Evolutionary conservation across 352 stramenopile genomes (phyloP), one percentile per base, ranked within the genome.

Genomic region (Phytophthora brassicae): DNA sequence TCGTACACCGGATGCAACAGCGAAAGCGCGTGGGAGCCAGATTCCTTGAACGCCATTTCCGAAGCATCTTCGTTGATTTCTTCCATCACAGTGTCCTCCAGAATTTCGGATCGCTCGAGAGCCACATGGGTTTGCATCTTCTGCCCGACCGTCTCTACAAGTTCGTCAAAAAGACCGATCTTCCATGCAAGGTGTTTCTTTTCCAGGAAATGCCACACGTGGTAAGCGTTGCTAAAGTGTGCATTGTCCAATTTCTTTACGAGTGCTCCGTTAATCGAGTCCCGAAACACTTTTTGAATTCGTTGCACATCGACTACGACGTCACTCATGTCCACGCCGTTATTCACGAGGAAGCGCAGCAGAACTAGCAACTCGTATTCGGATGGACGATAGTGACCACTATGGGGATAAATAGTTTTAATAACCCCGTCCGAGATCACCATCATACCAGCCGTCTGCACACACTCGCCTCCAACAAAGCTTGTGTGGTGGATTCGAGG

Each of bases 401-500:
- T 98, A 79, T 99, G 96, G n/a, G 96, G 96, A 82, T 98, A 98
- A 63, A 99, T 90, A 75, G 84, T 86, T 53, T 89, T 88, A 69
- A 99, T 90, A 50, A 89, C 77, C 20, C 96, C 96, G 47, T 97
- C 53, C 17, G 79, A 77, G 62, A 98, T 88, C 45, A 98, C 97
- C 71, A 99, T 96, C 77, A 99, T 98, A 16, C 96, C 96, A 26
- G 96, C 96, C 8, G 96, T 96, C 68, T 98, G 90, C 28, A 99
- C 96, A 58, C 94, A 98, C 62, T 98, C 97, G 29, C 96, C 96
- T 17, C 85, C 94, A 48, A 99, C 98, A 65, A 99, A 98, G 51
- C 94, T 98, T 12, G 94, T 98, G 73, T 99, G 96, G 68, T 99
- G 96, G 64, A 99, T 98, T 43, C 96, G 90, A 53, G 95, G 88